A percentile compares a stretch with the other conserved stretches of the same genome.
Evolutionary conservation across 1,284 basidiomycete genomes (phyloP).

Genomic region (Sanguinoderma infundibulare): DNA sequence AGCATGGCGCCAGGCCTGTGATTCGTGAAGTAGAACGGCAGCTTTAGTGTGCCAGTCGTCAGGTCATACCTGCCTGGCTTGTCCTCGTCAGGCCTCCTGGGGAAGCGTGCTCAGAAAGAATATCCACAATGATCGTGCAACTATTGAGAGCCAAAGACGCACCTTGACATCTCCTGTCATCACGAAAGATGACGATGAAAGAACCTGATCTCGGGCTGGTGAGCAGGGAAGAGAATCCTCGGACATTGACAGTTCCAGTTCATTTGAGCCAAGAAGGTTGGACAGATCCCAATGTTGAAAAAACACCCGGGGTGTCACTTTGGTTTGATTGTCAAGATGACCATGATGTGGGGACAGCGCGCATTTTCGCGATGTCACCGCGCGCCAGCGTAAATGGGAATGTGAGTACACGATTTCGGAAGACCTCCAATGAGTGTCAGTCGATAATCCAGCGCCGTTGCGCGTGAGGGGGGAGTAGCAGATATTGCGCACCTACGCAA

Average conservation of each 20-base stretch:
- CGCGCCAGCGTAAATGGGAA: neutral
- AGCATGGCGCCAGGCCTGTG: neutral
- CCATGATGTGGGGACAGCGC: neutral
- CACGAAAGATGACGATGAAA: neutral
- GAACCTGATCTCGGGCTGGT: slow-evolving; percentile 4
- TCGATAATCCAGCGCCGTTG: neutral
- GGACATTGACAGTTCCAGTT: neutral
- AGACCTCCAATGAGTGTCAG: neutral
- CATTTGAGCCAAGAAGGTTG: neutral
- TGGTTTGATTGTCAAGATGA: neutral
- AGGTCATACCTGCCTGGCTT: neutral
- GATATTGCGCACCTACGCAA: neutral
- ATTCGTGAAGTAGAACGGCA: neutral
- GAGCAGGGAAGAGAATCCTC: neutral
- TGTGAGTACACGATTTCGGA: neutral
- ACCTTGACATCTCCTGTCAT: slow-evolving; percentile 6
- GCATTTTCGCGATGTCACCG: neutral
- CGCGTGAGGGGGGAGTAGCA: neutral
- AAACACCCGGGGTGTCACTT: neutral
- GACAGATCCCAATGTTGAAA: neutral
- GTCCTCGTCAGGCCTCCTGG: neutral
- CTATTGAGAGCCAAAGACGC: neutral
- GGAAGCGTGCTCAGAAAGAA: neutral
- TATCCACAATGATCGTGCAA: neutral
- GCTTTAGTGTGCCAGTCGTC: neutral